phyloP scores from a whole-genome alignment of 805 yeast species.

The Wickerhamiella dianesei region DNA sequence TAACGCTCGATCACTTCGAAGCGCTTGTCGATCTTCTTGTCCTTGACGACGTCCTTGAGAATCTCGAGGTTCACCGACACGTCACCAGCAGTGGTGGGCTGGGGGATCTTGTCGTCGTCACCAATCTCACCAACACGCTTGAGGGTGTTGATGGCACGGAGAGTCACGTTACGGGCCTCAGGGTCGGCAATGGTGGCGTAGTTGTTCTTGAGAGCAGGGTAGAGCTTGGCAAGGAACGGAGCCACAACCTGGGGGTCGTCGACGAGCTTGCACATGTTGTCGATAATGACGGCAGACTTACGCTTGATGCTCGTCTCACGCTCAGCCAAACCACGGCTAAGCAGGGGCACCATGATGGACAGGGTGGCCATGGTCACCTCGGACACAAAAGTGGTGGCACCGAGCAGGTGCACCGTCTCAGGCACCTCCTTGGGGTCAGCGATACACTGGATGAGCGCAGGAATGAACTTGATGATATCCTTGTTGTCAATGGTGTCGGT shows the following conservation, averaged over 20 bases:
- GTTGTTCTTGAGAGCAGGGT: constrained; percentile 94
- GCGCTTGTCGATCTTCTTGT: constrained; percentile 51
- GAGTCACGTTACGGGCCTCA: constrained; percentile 98
- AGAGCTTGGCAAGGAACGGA: constrained; percentile 90
- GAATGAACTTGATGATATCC: constrained; percentile 99
- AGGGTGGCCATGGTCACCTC: constrained; percentile 99
- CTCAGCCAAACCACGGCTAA: constrained; percentile 98
- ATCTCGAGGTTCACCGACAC: constrained; percentile 71
- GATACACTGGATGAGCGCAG: constrained; percentile 91
- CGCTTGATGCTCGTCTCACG: constrained; percentile 99
- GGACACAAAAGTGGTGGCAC: constrained; percentile 99
- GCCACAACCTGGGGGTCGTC: constrained; percentile 99
- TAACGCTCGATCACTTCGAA: constrained; percentile 66
- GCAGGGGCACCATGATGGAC: constrained; percentile 97
- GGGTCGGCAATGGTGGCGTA: constrained; percentile 97
- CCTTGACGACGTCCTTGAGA: constrained; percentile 58
- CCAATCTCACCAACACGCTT: constrained; percentile 98
- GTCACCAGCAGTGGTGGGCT: constrained; percentile 98
- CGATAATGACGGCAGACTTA: constrained; percentile 98
- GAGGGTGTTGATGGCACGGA: constrained; percentile 91
- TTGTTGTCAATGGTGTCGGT: constrained; percentile 98
- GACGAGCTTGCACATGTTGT: constrained; percentile 99
- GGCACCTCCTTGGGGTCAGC: constrained; percentile 96
- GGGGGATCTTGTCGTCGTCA: constrained; percentile 83
- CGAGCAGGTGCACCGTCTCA: constrained; percentile 95